A percentile compares a stretch with the other conserved stretches of the same genome.
These are phyloP conservation scores for Acacia confusa DNA, from an alignment of 306 rosid genomes.

Conservation along the genomic window DNA sequence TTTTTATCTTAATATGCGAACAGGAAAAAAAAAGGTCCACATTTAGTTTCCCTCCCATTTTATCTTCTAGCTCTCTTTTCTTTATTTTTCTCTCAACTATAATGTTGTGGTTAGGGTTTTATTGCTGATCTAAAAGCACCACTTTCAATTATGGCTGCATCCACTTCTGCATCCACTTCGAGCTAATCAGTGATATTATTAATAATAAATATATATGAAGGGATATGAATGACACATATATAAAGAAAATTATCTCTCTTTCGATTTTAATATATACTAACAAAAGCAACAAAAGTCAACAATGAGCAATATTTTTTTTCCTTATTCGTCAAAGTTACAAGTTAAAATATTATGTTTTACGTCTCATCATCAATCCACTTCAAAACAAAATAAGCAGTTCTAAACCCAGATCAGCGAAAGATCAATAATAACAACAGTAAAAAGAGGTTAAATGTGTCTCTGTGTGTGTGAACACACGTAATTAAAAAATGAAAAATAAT, in stretches of 20 bases:
- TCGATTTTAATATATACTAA: neutral
- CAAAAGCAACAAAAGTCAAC: conserved; percentile 35
- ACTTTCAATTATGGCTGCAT: conserved; percentile 25
- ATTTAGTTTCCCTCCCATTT: too few relatives aligned
- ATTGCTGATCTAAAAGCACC: conserved; percentile 38
- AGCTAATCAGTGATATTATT: conserved; percentile 4
- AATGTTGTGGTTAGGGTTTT: neutral
- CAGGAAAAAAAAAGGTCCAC: neutral
- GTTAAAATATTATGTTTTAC: conserved; percentile 24
- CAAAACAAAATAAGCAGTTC: conserved; percentile 18
- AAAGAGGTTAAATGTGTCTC: conserved; percentile 1
- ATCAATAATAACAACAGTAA: neutral
- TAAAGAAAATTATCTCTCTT: neutral
- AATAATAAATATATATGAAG: neutral
- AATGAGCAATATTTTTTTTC: neutral
- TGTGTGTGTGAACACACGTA: neutral
- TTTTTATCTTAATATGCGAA: too few relatives aligned
- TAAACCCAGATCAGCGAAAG: neutral
- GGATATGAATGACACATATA: neutral
- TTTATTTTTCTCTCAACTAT: neutral
- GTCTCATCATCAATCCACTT: conserved; percentile 3
- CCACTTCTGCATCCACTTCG: conserved; percentile 37
- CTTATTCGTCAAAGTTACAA: conserved; percentile 34
- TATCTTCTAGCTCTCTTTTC: neutral
- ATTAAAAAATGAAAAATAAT: neutral